Conservation (phyloP, 2,329 filamentous ascomycete species). For the Botryotinia calthae region DNA sequence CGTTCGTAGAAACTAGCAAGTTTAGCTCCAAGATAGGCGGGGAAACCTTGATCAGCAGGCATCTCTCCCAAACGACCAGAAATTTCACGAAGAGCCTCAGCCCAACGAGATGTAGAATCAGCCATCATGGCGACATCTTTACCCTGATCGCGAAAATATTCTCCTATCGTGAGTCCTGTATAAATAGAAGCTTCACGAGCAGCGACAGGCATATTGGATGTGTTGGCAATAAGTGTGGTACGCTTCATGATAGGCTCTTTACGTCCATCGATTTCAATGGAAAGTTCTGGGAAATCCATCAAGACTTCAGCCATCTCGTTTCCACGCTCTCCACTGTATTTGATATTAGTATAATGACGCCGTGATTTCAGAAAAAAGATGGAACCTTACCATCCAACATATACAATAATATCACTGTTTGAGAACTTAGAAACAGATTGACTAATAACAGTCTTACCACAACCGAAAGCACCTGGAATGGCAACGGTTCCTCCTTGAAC, state of each 20-base stretch:
- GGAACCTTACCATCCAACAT: conserved; percentile 64
- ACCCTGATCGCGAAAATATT: conserved; percentile 97
- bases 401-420: conserved; percentile 98
- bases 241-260: conserved; percentile 99
- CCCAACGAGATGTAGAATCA: conserved; percentile 96
- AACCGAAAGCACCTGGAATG: conserved; percentile 97
- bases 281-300: conserved; percentile 99
- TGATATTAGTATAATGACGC: not conserved
- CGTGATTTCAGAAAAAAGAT: not conserved
- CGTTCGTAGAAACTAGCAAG: conserved; percentile 99
- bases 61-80: conserved; percentile 98
- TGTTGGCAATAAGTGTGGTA: conserved; percentile 97
- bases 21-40: conserved; percentile 93
- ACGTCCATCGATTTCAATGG: conserved; percentile 89
- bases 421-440: conserved; percentile 99
- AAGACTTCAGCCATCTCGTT: conserved; percentile 99
- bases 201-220: conserved; percentile 99
- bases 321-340: conserved; percentile 70
- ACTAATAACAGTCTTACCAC: conserved; percentile 98
- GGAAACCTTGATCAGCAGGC: conserved; percentile 99
- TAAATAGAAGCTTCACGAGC: conserved; percentile 99
- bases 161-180: conserved; percentile 81
- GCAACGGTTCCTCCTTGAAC: conserved; percentile 97
- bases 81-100: conserved; percentile 96
- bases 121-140: conserved; percentile 99